Conservation (phyloP, 192 early-diverging fungal genomes). For the Thoreauomyces humboldtii region DNA sequence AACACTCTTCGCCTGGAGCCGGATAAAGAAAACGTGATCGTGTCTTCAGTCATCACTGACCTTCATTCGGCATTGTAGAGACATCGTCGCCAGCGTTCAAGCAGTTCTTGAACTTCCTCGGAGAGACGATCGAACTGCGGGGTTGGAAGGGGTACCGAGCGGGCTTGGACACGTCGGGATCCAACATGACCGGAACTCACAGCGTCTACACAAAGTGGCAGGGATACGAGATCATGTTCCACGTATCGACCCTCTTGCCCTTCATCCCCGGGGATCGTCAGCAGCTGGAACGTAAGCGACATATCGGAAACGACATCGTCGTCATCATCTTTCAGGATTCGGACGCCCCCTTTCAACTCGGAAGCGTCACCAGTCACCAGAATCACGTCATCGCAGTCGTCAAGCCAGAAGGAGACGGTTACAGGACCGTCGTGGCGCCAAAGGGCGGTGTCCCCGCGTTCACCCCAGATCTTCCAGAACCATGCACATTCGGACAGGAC, state of each 20-base stretch:
- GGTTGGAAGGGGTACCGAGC: constrained; percentile 76
- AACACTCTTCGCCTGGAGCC: too few relatives aligned
- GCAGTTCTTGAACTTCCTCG: constrained; percentile 68
- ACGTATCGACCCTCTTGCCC: constrained; percentile 73
- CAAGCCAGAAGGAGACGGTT: constrained; percentile 46
- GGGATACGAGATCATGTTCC: constrained; percentile 74
- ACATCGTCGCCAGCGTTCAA: constrained; percentile 57
- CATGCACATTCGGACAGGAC: constrained; percentile 51
- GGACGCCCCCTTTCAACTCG: constrained; percentile 47
- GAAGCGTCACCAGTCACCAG: constrained; percentile 51
- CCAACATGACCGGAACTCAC: constrained; percentile 67
- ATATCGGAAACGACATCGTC: constrained; percentile 75
- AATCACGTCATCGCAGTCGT: constrained; percentile 59
- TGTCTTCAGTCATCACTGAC: too few relatives aligned
- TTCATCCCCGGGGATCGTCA: constrained; percentile 64
- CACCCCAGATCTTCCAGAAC: constrained; percentile 58
- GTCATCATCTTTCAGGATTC: constrained; percentile 53
- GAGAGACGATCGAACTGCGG: constrained; percentile 64
- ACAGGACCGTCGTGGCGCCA: constrained; percentile 43
- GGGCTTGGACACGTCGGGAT: constrained; percentile 68
- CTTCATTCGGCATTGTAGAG: too few relatives aligned
- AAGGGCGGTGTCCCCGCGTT: constrained; percentile 64
- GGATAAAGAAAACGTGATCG: too few relatives aligned
- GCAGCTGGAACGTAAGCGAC: constrained; percentile 69
- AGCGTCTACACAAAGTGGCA: constrained; percentile 73